Conservation (phyloP, 768 basidiomycete genomes). For the Crepidotus variabilis region DNA sequence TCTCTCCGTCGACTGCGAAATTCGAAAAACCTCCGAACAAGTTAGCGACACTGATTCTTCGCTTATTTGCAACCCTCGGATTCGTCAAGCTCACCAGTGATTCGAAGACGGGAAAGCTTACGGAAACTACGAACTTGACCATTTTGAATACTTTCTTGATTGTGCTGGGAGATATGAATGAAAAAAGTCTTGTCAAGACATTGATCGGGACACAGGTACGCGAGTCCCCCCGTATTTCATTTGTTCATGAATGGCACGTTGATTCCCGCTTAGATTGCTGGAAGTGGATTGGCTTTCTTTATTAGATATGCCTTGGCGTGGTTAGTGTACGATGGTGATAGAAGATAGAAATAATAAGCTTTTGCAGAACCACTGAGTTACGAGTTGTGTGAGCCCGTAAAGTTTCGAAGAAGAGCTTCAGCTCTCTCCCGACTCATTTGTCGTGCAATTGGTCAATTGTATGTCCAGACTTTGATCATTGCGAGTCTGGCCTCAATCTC, state of each 20-base stretch:
- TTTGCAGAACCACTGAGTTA: background rate
- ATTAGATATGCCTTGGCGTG: constrained; percentile 89
- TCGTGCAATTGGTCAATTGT: background rate
- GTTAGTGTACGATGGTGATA: constrained; percentile 88
- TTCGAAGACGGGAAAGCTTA: constrained; percentile 51
- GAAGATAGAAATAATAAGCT: constrained; percentile 48
- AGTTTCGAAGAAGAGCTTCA: background rate
- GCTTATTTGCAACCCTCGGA: constrained; percentile 55
- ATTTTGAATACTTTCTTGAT: constrained; percentile 85
- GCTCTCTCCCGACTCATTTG: background rate
- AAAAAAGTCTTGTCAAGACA: constrained; percentile 70
- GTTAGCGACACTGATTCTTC: constrained; percentile 52
- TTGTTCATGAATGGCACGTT: background rate
- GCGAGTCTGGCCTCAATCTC: background rate
- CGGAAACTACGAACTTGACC: constrained; percentile 84
- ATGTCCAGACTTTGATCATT: background rate
- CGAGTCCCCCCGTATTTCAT: constrained; percentile 9
- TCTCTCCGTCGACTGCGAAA: constrained; percentile 69
- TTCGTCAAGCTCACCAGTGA: constrained; percentile 62
- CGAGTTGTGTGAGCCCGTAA: background rate
- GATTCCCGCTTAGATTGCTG: constrained; percentile 44
- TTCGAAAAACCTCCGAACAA: constrained; percentile 58
- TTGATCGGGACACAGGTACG: constrained; percentile 74
- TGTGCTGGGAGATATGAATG: constrained; percentile 78
- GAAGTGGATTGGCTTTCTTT: constrained; percentile 79